Conservation (phyloP, 352 stramenopile species). For the Globisporangium nodosum region DNA sequence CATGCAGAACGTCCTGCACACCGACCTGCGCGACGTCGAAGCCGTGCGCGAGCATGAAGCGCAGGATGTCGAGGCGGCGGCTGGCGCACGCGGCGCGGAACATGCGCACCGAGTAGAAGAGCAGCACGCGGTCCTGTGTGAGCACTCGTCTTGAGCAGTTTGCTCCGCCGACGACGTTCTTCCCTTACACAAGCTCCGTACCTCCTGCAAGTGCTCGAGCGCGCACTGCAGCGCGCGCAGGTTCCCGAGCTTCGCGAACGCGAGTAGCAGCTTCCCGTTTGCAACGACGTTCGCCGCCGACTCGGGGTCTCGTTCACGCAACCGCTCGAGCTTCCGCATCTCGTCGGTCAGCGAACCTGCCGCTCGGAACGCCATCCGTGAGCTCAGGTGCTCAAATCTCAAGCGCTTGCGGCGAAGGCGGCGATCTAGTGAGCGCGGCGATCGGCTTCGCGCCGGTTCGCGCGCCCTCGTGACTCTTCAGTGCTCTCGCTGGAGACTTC, state of each 20-base stretch:
- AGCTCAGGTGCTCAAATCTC: too few species aligned
- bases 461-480: too few species aligned
- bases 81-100: slow-evolving; percentile 49
- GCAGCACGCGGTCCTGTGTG: slow-evolving; percentile 33
- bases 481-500: too few species aligned
- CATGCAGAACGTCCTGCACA: slow-evolving; percentile 50
- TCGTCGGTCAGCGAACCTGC: slow-evolving; percentile 39
- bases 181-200: slow-evolving; percentile 2
- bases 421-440: too few species aligned
- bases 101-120: slow-evolving; percentile 65
- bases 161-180: neutral
- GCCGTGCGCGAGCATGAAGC: slow-evolving; percentile 57
- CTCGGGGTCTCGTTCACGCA: slow-evolving; percentile 36
- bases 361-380: slow-evolving; percentile 37
- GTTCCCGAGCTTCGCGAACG: slow-evolving; percentile 37
- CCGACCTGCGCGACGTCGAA: slow-evolving; percentile 56
- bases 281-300: slow-evolving; percentile 49
- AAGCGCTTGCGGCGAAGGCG: too few species aligned
- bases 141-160: neutral
- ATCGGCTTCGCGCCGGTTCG: too few species aligned
- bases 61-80: slow-evolving; percentile 48
- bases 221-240: slow-evolving; percentile 44
- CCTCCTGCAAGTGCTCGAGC: slow-evolving; percentile 42
- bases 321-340: slow-evolving; percentile 45
- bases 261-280: slow-evolving; percentile 61